Conservation (phyloP, 116 monocot species). For the Zostera marina region DNA sequence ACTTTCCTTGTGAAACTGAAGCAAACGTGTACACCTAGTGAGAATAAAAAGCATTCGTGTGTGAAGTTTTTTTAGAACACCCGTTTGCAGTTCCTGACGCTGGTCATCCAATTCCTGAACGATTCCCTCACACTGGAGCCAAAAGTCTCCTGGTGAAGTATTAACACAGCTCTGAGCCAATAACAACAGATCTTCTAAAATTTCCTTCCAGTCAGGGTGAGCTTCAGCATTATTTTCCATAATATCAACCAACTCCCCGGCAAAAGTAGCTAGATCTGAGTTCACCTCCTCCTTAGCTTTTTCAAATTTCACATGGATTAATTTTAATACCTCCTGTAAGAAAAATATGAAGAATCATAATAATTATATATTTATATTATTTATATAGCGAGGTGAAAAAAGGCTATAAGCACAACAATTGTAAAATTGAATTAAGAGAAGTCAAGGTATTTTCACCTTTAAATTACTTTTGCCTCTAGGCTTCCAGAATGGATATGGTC, state of each 20-base stretch:
- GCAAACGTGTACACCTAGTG: slow-evolving; percentile 89
- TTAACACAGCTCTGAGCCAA: slow-evolving; percentile 69
- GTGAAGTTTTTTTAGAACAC: slow-evolving; percentile 84
- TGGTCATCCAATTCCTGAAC: slow-evolving; percentile 95
- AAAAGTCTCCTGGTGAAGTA: slow-evolving; percentile 77
- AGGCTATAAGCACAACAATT: background rate
- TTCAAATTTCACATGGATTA: slow-evolving; percentile 79
- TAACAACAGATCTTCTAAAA: slow-evolving; percentile 72
- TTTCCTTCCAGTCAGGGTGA: slow-evolving; percentile 92
- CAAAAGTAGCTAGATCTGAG: slow-evolving; percentile 78
- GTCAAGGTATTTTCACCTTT: slow-evolving; percentile 31
- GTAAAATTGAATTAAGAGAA: background rate
- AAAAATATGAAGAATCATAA: background rate
- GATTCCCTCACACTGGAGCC: slow-evolving; percentile 98
- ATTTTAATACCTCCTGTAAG: slow-evolving; percentile 68
- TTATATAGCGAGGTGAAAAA: background rate
- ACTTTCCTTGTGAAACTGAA: slow-evolving; percentile 96
- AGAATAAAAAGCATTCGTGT: slow-evolving; percentile 96
- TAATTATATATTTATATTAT: background rate
- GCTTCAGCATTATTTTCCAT: slow-evolving; percentile 77
- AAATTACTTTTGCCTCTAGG: slow-evolving; percentile 55
- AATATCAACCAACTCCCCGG: slow-evolving; percentile 80
- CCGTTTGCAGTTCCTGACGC: slow-evolving; percentile 78
- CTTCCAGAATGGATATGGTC: slow-evolving; percentile 83
- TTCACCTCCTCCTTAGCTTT: slow-evolving; percentile 96